Evolutionary conservation across 139 green algal species (phyloP).

Genomic region (Astrephomene gubernaculifera): DNA sequence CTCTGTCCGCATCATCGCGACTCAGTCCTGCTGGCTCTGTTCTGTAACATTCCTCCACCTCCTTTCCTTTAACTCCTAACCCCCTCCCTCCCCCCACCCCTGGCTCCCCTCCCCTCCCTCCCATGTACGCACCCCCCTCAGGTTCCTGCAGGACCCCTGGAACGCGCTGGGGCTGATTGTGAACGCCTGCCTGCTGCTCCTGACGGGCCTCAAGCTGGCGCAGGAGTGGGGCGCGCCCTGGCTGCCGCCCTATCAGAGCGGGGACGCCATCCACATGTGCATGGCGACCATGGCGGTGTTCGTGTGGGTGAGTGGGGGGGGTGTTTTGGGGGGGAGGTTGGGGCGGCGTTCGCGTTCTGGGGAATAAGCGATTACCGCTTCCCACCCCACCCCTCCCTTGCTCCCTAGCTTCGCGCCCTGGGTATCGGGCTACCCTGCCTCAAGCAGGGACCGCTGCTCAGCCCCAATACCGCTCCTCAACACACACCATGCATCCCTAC

Average conservation of each 20-base stretch:
- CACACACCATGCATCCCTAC: no score
- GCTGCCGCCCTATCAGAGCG: not conserved
- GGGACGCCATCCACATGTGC: conserved; percentile 26
- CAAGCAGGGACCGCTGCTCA: no score
- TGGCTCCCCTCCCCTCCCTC: not conserved
- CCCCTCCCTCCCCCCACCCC: not conserved
- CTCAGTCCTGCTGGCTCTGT: no score
- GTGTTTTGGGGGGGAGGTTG: no score
- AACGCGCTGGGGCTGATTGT: conserved; percentile 34
- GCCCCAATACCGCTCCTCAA: no score
- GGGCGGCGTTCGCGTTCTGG: no score
- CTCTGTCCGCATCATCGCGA: no score
- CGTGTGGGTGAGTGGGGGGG: conserved; percentile 41
- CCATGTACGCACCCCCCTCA: no score
- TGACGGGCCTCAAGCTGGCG: conserved; percentile 4
- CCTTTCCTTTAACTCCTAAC: not conserved
- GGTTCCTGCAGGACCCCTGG: conserved; percentile 40
- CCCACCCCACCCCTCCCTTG: no score
- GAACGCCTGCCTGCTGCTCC: conserved; percentile 16
- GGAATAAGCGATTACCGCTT: no score
- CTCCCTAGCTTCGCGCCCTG: no score
- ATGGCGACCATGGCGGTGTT: conserved; percentile 24
- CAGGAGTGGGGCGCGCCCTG: conserved; percentile 5
- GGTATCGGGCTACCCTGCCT: no score
- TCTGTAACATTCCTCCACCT: not conserved